Conservation (phyloP, 306 rosid species). For the Sechiopsis laciniata region DNA sequence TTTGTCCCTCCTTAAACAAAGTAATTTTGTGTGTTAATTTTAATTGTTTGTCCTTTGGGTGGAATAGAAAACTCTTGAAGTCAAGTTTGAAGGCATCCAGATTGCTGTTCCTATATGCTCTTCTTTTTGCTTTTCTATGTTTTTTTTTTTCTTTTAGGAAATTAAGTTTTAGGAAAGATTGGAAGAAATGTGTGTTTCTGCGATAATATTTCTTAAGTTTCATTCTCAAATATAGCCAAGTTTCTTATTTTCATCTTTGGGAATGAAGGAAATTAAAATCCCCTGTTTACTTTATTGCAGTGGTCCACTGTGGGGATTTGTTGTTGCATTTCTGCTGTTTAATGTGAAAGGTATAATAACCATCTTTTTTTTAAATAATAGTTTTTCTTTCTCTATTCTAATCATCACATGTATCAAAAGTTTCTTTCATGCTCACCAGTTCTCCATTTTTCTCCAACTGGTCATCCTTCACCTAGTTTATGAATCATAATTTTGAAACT, state of each 20-base stretch:
- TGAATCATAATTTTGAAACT: not conserved
- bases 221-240: not conserved
- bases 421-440: conserved; percentile 6
- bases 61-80: not conserved
- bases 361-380: not conserved
- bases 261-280: conserved; percentile 5
- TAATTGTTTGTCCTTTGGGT: not conserved
- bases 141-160: conserved; percentile 5
- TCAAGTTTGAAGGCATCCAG: not conserved
- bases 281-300: conserved; percentile 39
- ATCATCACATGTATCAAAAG: not conserved
- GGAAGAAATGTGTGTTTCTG: not conserved
- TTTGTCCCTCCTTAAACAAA: not conserved
- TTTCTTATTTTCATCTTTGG: conserved; percentile 1
- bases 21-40: conserved; percentile 7
- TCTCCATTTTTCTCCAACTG: not conserved
- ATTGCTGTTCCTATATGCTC: not conserved
- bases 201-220: not conserved
- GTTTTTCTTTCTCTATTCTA: not conserved
- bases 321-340: conserved; percentile 88
- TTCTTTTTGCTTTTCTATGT: conserved; percentile 2
- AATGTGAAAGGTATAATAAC: conserved; percentile 64
- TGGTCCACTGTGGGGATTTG: conserved; percentile 92
- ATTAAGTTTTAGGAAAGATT: conserved; percentile 3
- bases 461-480: not conserved